phyloP scores from a whole-genome alignment of 352 stramenopile species.

The Phytophthora citrophthora region DNA sequence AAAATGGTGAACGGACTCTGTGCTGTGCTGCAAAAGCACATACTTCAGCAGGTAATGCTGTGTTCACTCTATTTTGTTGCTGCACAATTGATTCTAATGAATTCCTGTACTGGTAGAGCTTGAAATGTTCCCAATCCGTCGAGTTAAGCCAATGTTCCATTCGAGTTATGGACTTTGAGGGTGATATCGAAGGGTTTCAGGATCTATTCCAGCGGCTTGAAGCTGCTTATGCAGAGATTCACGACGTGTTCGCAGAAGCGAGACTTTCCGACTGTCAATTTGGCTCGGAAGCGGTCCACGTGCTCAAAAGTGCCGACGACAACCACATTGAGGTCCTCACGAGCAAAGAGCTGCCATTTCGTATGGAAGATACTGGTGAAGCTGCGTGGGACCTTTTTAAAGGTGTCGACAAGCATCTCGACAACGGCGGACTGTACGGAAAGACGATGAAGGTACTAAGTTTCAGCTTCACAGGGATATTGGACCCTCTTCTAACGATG shows the following conservation, averaged over 20 bases:
- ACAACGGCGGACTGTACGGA: conserved; percentile 19
- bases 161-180: conserved; percentile 10
- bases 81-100: no score
- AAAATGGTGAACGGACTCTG: conserved; percentile 16
- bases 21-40: conserved; percentile 4
- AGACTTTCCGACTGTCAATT: neutral
- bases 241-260: conserved; percentile 29
- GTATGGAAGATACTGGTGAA: conserved; percentile 10
- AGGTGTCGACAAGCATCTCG: conserved; percentile 19
- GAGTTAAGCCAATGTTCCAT: neutral
- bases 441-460: conserved; percentile 20
- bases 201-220: conserved; percentile 28
- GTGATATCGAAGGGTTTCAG: conserved; percentile 31
- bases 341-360: conserved; percentile 29
- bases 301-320: conserved; percentile 12
- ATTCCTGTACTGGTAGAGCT: neutral
- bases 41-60: conserved; percentile 12
- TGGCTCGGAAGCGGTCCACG: conserved; percentile 5
- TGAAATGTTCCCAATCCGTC: neutral
- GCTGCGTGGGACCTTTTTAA: conserved; percentile 32
- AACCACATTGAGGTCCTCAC: conserved; percentile 19
- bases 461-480: no score
- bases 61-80: no score
- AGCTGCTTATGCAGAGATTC: conserved; percentile 24
- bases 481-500: neutral